Base-by-base conservation (phyloP, 2,329 filamentous ascomycete species). In the Trichophyton schoenleinii region DNA sequence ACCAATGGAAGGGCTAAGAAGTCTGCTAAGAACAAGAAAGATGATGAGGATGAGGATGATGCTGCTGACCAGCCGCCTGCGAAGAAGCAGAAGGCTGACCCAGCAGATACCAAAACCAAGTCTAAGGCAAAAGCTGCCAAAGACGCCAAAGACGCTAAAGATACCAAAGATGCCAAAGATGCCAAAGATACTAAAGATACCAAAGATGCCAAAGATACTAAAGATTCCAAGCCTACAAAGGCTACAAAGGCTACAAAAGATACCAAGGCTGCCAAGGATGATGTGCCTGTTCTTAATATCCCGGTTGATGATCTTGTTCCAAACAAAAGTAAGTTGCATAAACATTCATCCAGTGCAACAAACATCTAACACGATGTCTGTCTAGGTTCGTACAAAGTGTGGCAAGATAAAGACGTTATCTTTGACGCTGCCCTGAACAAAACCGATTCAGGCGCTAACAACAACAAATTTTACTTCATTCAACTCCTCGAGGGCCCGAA, bases 361-460 rank as follows among this genome's bases (percentile, higher is more conserved):
- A n/a, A 2, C 28, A 52, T 3, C 28, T 38, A 57, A 57, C 11
- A 38, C 61, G 31, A 62, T 22, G 3, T 25, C 5, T 6, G 55
- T 53, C 22, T 61, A 68, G 67, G 1, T 3, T 59, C 59, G n/a
- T 63, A 68, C 58, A 58, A 63, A 1, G 88, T 95, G 36, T 85
- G 87, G 68, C 81, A 92, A 61, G 86, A 86, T 63, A 73, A 80
- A 44, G 83, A 84, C 20, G 74, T 87, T 61, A 89, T 92, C 57
- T 92, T 83, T 71, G 89, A 95, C 69, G 89, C 87, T 0, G 85
- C 87, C 0, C 77, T 95, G 53, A 94, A 91, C 66, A 87, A 91
- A 70, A 87, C 89, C 9, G 88, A 90, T 66, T 77, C 87, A 0
- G 75, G 77, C 0, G 73, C 80, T 55, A 94, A 92, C 69, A 87